Evolutionary conservation across 2,329 filamentous ascomycete species (phyloP).

Genomic region (Cryphonectria carpinicola): DNA sequence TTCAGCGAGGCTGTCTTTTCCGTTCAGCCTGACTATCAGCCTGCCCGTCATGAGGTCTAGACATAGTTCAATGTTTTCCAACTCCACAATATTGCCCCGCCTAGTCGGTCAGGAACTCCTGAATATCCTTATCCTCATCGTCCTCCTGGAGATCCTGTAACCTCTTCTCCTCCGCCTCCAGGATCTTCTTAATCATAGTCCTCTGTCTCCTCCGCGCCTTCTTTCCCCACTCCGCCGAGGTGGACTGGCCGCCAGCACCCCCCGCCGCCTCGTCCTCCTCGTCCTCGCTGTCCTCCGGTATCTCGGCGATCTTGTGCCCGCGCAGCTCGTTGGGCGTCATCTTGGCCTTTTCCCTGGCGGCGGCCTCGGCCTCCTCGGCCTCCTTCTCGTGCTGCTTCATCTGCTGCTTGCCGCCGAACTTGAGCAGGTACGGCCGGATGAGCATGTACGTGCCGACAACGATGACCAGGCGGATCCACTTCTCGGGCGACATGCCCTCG

Average conservation of each 20-base stretch:
- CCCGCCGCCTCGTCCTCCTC: slow-evolving; percentile 47
- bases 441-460: slow-evolving; percentile 76
- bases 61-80: not conserved
- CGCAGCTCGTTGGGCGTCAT: slow-evolving; percentile 69
- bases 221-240: slow-evolving; percentile 67
- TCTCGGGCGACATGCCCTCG: slow-evolving; percentile 53
- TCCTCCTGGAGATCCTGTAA: slow-evolving; percentile 60
- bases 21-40: not conserved
- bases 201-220: slow-evolving; percentile 72
- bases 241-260: slow-evolving; percentile 42
- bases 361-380: slow-evolving; percentile 53
- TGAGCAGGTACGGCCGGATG: slow-evolving; percentile 74
- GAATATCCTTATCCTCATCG: slow-evolving; percentile 75
- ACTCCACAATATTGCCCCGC: not conserved
- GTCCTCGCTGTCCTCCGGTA: slow-evolving; percentile 57
- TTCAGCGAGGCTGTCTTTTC: not conserved
- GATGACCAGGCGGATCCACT: slow-evolving; percentile 70
- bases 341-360: slow-evolving; percentile 44
- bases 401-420: slow-evolving; percentile 65
- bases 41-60: not conserved
- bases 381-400: slow-evolving; percentile 67
- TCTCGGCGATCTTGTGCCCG: slow-evolving; percentile 52
- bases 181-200: slow-evolving; percentile 65
- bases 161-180: slow-evolving; percentile 65
- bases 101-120: slow-evolving; percentile 67